Conservation (phyloP, 176 grass and related monocot genomes). For the Musa beccarii region DNA sequence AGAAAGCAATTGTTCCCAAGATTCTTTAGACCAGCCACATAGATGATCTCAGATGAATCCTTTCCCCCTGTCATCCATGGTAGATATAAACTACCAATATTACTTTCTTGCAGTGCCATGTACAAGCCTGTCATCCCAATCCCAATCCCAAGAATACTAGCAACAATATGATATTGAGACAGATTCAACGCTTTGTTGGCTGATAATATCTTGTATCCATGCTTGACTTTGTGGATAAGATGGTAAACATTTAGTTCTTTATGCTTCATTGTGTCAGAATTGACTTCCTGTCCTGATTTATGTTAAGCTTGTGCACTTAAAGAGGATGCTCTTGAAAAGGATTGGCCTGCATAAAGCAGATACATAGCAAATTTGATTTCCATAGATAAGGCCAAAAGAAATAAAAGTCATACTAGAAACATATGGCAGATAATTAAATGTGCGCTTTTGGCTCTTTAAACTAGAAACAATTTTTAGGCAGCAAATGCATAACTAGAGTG, state of each 20-base stretch:
- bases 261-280: slow-evolving; percentile 7
- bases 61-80: slow-evolving; percentile 25
- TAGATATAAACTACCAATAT: slow-evolving; percentile 9
- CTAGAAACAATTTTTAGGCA: too few species aligned
- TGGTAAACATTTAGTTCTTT: slow-evolving; percentile 1
- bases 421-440: too few species aligned
- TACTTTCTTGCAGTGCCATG: slow-evolving; percentile 30
- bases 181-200: slow-evolving; percentile 4
- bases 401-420: too few species aligned
- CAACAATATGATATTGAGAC: slow-evolving; percentile 30
- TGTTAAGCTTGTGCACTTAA: neutral
- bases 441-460: too few species aligned
- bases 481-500: too few species aligned
- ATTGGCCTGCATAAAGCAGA: neutral
- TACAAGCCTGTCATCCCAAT: slow-evolving; percentile 56
- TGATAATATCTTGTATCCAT: slow-evolving; percentile 22
- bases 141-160: slow-evolving; percentile 43
- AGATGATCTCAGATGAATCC: slow-evolving; percentile 28
- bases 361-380: too few species aligned
- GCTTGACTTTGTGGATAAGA: slow-evolving; percentile 35
- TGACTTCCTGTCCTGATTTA: neutral
- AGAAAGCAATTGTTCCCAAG: slow-evolving; percentile 98
- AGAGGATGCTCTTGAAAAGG: neutral
- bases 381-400: too few species aligned
- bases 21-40: slow-evolving; percentile 61